Base-by-base conservation (phyloP, 805 yeast species). In the Metschnikowia kofuensis region DNA sequence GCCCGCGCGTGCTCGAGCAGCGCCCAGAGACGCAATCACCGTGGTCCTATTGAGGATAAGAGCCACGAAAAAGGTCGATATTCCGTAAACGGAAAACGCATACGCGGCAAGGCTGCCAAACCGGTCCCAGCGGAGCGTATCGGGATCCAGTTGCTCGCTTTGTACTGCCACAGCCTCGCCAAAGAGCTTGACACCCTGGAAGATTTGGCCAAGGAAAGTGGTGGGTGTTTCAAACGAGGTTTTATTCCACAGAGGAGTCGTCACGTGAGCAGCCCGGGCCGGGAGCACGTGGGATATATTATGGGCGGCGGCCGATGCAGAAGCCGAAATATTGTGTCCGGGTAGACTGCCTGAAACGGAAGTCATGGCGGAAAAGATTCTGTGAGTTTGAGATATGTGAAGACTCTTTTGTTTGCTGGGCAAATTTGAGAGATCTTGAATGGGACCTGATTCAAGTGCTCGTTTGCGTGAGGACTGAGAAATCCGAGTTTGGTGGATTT, bases 21-120 rank as follows among this genome's bases (percentile, higher is more conserved):
- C 52, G 42, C 68, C 69, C 13, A 72, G 64, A 13, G 72, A 65
- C 1, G 77, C 76, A 47, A 72, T 56, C 7, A 65, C 66, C 45
- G 67, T 46, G 0, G 76, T 72, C 14, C 76, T 50, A 51, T 72
- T 72, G 50, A 72, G 57, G 2, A 72, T 45, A 10, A 72, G 58
- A 1, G 75, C 71, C 70, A 72, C 68, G 7, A 66, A 44, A 42
- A 73, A 57, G 47, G 76, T 70, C 28, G 67, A 40, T 15, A 71
- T 43, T 0, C 76, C 78, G 48, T 73, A 73, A 6, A 61, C 44
- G 11, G 75, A 69, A 43, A 67, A 69, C 47, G 69, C 63, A 52
- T 70, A 73, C 2, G 57, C 48, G 43, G 76, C 55, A 16, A 51
- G 53, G 26, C 57, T 44, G 16, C 58, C 55, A 35, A 60, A 52